Percentiles rank a stretch among this genome's conserved stretches.
Conservation (phyloP, 768 basidiomycete species). For the Tulasnella sp. region DNA sequence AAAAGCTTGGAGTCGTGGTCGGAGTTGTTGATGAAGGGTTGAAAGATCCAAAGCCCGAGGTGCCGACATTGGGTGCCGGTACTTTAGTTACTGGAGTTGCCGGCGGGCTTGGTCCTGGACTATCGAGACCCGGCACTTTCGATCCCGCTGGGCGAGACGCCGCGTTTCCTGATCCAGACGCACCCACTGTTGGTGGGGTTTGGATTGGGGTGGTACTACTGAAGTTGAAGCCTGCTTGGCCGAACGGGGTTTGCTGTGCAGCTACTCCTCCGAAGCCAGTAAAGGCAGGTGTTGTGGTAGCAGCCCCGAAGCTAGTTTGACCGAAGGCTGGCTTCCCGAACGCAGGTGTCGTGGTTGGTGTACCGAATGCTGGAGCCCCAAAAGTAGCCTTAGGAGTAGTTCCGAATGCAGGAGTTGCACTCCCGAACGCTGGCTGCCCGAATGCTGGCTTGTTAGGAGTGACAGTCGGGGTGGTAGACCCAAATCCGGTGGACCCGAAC, state of each 20-base stretch:
- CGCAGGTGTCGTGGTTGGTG: not conserved
- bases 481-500: conserved; percentile 2
- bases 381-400: not conserved
- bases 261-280: not conserved
- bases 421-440: conserved; percentile 7
- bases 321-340: conserved; percentile 13
- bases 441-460: conserved; percentile 4
- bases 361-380: not conserved
- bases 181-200: not conserved
- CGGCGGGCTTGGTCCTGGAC: not conserved
- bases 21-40: not conserved
- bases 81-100: not conserved
- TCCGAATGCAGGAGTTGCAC: not conserved
- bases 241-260: not conserved
- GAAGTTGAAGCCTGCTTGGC: not conserved
- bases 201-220: not conserved
- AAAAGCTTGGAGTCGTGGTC: not conserved
- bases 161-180: not conserved
- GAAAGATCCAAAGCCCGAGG: not conserved
- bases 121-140: not conserved
- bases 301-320: conserved; percentile 11
- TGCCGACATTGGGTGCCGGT: not conserved
- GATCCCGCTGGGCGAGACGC: not conserved
- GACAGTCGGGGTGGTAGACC: not conserved
- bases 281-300: not conserved